A percentile compares a stretch with the other conserved stretches of the same genome.
Conservation (phyloP, 768 basidiomycete genomes). For the Boletus pseudopeckii region DNA sequence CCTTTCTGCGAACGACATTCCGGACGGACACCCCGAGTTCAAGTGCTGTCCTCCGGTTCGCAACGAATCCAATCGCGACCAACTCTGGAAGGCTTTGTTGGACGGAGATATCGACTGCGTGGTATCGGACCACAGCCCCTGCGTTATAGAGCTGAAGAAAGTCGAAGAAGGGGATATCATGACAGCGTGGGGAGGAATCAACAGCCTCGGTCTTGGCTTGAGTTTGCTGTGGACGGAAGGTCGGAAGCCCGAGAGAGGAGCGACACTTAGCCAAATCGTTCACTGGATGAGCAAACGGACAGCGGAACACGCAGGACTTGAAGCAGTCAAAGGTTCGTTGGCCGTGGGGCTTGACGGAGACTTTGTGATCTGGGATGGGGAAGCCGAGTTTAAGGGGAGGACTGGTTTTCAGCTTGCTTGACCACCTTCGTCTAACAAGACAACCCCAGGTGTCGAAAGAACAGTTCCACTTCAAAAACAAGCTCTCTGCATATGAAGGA, state of each 20-base stretch:
- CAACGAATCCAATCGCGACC: constrained; percentile 63
- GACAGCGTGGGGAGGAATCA: constrained; percentile 93
- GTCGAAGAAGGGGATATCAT: constrained; percentile 77
- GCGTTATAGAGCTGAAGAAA: constrained; percentile 76
- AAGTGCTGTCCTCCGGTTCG: constrained; percentile 97
- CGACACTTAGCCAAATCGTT: constrained; percentile 58
- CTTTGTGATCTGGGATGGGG: constrained; percentile 79
- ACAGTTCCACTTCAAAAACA: constrained; percentile 85
- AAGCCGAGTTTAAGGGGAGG: constrained; percentile 41
- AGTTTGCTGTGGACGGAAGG: constrained; percentile 89
- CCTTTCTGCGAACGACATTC: constrained; percentile 69
- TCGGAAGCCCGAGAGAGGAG: constrained; percentile 44
- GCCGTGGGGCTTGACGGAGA: constrained; percentile 80
- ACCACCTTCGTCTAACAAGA: constrained; percentile 5
- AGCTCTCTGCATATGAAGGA: constrained; percentile 87
- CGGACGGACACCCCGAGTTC: constrained; percentile 76
- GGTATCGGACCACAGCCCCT: constrained; percentile 96
- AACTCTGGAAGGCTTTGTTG: constrained; percentile 76
- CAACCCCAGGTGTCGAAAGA: constrained; percentile 64
- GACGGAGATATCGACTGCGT: constrained; percentile 88
- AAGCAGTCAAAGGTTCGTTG: constrained; percentile 66
- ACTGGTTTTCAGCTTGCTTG: background rate
- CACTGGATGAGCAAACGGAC: constrained; percentile 74
- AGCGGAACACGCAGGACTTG: constrained; percentile 77
- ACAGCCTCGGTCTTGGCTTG: constrained; percentile 84